Evolutionary conservation across 108 stramenopile species (phyloP), one percentile per base, ranked within the genome.

Genomic region (Pseudonitzschia delicatissima): DNA sequence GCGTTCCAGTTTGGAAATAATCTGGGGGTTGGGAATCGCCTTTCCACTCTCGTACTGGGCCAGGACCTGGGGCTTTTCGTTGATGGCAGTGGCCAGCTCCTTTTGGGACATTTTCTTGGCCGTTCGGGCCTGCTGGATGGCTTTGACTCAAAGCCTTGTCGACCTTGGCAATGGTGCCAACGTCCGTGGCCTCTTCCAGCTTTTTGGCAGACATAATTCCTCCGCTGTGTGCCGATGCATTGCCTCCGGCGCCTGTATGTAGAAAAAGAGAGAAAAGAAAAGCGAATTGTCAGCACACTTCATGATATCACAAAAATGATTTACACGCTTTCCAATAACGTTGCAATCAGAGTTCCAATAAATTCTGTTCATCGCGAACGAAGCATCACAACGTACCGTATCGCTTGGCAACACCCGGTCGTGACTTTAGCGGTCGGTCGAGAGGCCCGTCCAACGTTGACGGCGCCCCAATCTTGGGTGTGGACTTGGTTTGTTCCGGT

Each of bases 91-190:
- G 2, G 95, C 98, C 44, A 98, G 78, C 33, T 97, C 92, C 69
- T 97, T 96, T 82, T 98, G 98, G 8, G 98, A 94, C 91, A 96
- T 79, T 76, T 98, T 98, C 76, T 96, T 96, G 26, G 96, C 96
- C 57, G 83, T 96, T 2, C 98, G 88, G 9, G 96, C 98, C 67
- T 98, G 95, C 86, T 87, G 86, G 48, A 98, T 96, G 0, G 96
- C 96, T 76, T 97, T 93, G n/a, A 28, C 80, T 78, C 27, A 98
- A 79, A 13, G 71, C 62, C 68, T 85, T 93, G 78, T 97, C 96
- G 6, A 96, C 94, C 64, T 87, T 95, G 49, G 77, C 82, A 58
- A 91, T 87, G 33, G 90, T 92, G 21, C 79, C 83, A 17, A 92
- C 79, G 57, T 96, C 95, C n/a, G 95, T 94, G 17, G 91, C 83